A percentile compares a stretch with the other conserved stretches of the same genome.
Evolutionary conservation across 2,329 filamentous ascomycete genomes (phyloP).

Genomic region (Ustulina deusta): DNA sequence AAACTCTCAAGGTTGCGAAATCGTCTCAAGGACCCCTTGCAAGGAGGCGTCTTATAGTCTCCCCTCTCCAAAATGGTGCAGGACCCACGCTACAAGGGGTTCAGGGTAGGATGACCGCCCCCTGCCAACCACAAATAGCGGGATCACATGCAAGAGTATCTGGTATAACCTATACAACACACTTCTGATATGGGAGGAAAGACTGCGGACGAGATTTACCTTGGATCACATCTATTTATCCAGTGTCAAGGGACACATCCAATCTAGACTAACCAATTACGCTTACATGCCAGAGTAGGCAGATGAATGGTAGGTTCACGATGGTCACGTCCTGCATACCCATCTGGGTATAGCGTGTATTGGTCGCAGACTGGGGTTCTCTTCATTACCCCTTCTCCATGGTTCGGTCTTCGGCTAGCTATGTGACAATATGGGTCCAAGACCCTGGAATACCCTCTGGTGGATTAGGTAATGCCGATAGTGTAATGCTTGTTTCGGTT

Average conservation of each 20-base stretch:
- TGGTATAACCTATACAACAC: background rate
- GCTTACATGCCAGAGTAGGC: background rate
- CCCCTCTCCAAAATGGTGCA: constrained; percentile 27
- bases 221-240: background rate
- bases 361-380: background rate
- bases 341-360: constrained; percentile 12
- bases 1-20: constrained; percentile 45
- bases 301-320: background rate
- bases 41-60: constrained; percentile 41
- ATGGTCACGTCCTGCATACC: background rate
- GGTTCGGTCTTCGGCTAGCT: background rate
- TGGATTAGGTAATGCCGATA: background rate
- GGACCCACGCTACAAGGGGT: constrained; percentile 18
- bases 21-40: constrained; percentile 44
- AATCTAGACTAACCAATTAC: background rate
- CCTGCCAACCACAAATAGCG: constrained; percentile 19
- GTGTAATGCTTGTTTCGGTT: background rate
- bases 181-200: background rate
- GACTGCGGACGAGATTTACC: background rate
- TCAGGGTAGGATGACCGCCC: constrained; percentile 34
- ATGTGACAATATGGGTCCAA: constrained; percentile 6
- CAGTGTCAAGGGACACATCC: background rate
- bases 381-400: constrained; percentile 15
- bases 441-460: constrained; percentile 4
- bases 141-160: background rate